phyloP scores from a whole-genome alignment of 495 filamentous ascomycete species.

The Tuber melanosporum region DNA sequence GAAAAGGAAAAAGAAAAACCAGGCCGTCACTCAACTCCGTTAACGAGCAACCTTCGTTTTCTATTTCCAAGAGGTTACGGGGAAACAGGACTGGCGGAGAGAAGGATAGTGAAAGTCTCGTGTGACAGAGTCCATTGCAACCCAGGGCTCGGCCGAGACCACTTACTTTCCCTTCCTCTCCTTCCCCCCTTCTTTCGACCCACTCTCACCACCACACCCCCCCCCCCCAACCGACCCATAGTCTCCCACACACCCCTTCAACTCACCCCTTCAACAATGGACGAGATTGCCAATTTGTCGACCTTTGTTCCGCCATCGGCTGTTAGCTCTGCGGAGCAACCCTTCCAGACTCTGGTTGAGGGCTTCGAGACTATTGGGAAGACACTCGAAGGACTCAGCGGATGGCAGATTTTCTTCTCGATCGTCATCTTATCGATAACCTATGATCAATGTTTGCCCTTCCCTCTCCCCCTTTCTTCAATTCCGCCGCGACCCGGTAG shows the following conservation, averaged over 20 bases:
- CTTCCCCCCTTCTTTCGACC: background rate
- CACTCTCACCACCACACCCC: background rate
- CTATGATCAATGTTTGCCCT: conserved; percentile 50
- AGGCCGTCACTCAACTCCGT: background rate
- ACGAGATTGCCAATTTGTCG: conserved; percentile 27
- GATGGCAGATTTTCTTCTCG: conserved; percentile 41
- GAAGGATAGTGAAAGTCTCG: background rate
- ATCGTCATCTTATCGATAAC: conserved; percentile 44
- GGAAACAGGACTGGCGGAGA: background rate
- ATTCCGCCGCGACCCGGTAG: conserved; percentile 41
- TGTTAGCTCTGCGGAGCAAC: conserved; percentile 38
- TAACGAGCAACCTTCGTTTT: background rate
- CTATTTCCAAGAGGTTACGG: background rate
- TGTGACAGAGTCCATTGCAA: background rate
- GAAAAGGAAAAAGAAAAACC: background rate
- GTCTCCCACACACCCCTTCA: background rate
- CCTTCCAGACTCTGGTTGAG: conserved; percentile 34
- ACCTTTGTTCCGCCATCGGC: conserved; percentile 29
- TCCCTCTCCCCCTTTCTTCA: conserved; percentile 43
- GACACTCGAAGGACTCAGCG: conserved; percentile 38
- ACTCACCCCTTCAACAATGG: conserved; percentile 19
- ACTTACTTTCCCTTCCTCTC: background rate
- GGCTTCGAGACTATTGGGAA: conserved; percentile 31
- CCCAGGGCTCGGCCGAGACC: background rate
- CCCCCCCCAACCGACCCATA: background rate